Evolutionary conservation across 1,139 yeast genomes (phyloP).

Genomic region (Yamadazyma epiphylla): DNA sequence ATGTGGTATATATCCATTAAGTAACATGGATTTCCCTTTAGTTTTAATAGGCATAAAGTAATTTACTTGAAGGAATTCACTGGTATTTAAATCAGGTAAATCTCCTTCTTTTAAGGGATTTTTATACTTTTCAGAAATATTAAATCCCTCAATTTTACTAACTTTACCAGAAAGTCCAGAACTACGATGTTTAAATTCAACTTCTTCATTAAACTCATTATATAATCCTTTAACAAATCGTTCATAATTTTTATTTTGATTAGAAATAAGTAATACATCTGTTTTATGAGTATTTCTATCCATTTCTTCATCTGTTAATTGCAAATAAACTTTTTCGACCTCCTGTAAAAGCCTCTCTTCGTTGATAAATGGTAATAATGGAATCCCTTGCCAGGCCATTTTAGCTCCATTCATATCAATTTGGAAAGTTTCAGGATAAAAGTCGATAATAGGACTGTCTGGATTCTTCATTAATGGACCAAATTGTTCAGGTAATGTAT

Average conservation of each 20-base stretch:
- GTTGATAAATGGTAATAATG: slow-evolving; percentile 86
- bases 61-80: slow-evolving; percentile 50
- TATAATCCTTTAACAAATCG: slow-evolving; percentile 32
- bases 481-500: slow-evolving; percentile 80
- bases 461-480: slow-evolving; percentile 79
- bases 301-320: slow-evolving; percentile 64
- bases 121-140: slow-evolving; percentile 40
- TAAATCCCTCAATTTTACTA: slow-evolving; percentile 39
- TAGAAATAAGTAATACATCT: slow-evolving; percentile 60
- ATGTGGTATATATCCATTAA: slow-evolving; percentile 74
- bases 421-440: slow-evolving; percentile 84
- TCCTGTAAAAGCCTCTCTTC: slow-evolving; percentile 66
- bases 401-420: slow-evolving; percentile 95
- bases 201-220: slow-evolving; percentile 23
- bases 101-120: slow-evolving; percentile 63
- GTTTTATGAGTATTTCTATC: slow-evolving; percentile 65
- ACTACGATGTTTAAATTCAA: slow-evolving; percentile 40
- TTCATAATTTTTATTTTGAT: slow-evolving; percentile 46
- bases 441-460: slow-evolving; percentile 82
- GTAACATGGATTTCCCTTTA: slow-evolving; percentile 73
- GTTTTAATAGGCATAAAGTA: slow-evolving; percentile 55
- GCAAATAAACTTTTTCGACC: slow-evolving; percentile 62
- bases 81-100: slow-evolving; percentile 55
- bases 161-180: slow-evolving; percentile 71
- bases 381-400: slow-evolving; percentile 95